These are phyloP conservation scores for Paraleonurus japonicus DNA, from an alignment of 257 asterid genomes.

Conservation along the genomic window DNA sequence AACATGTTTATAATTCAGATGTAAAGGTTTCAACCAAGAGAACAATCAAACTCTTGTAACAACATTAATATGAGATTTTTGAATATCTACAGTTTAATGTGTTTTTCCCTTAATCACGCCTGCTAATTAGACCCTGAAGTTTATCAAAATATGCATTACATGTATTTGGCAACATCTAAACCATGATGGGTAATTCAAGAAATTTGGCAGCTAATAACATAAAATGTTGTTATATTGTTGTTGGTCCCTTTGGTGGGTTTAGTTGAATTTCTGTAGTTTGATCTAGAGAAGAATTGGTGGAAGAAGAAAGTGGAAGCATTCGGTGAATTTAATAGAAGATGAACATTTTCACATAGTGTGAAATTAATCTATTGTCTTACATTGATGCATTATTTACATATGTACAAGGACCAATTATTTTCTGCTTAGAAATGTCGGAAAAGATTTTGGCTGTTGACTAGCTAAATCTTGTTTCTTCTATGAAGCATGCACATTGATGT, in stretches of 20 bases:
- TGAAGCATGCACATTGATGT: background rate
- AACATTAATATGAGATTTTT: conserved; percentile 6
- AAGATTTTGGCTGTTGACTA: background rate
- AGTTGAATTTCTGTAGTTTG: conserved; percentile 1
- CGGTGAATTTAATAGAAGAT: conserved; percentile 6
- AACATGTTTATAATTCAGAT: background rate
- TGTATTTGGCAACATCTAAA: background rate
- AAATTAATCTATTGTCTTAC: background rate
- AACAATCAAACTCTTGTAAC: background rate
- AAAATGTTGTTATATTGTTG: background rate
- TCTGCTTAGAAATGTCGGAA: background rate
- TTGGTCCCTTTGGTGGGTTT: conserved; percentile 2
- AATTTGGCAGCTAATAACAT: conserved; percentile 1
- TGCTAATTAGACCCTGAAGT: conserved; percentile 5
- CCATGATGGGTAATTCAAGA: background rate
- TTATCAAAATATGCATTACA: conserved; percentile 1
- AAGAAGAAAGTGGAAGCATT: background rate
- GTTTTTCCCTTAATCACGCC: background rate
- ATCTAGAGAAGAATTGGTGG: background rate
- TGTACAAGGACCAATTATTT: background rate
- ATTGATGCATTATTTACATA: background rate
- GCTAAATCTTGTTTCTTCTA: background rate
- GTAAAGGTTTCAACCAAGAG: background rate
- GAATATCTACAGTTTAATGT: background rate
- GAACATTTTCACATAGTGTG: background rate